Evolutionary conservation across 176 grass and related monocot genomes (phyloP), one percentile per base, ranked within the genome.

Genomic region (Microstegium vimineum): DNA sequence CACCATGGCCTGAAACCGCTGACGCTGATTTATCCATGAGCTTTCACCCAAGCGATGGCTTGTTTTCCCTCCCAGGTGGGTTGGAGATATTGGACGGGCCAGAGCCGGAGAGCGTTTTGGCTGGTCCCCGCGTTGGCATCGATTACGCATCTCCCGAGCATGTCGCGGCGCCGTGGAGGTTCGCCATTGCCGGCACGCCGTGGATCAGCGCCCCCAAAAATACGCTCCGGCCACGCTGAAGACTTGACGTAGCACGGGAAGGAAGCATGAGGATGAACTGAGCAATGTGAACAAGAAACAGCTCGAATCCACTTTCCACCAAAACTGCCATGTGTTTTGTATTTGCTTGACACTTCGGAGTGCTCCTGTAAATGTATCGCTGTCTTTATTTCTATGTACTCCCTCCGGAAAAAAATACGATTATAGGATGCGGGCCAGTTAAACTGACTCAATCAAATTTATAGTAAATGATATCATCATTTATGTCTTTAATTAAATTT

Each of bases 171-270:
- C 93, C 85, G 4, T 98, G 91, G 93, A 90, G 96, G 49, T 93
- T 98, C 31, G 93, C 96, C 4, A 34, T 95, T 17, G 90, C 96
- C 1, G 91, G 87, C 63, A 90, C 83, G 18, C 87, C 82, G 22
- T 98, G 96, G 93, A 90, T 98, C 40, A 95, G 96, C 73, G 90
- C 85, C 86, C 96, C 96, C 0, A 95, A 89, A 45, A 98, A 86
- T 71, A 93, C 92, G 52, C 90, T 95, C 27, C 80, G 81, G 37
- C 63, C 68, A 8, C 69, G 22, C 73, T 93, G 75, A 81, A 18
- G 28, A 26, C 15, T 15, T 27, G 20, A 13, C 0, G 15, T 22
- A 17, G 22, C 4, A 4, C 5, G 4, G 4, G 18, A 22, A 17
- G n/a, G 62, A 23, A 31, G 6, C 8, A 0, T 20, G 22, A 66